Evolutionary conservation across 2,329 filamentous ascomycete species (phyloP).

Genomic region (Fusarium napiforme): DNA sequence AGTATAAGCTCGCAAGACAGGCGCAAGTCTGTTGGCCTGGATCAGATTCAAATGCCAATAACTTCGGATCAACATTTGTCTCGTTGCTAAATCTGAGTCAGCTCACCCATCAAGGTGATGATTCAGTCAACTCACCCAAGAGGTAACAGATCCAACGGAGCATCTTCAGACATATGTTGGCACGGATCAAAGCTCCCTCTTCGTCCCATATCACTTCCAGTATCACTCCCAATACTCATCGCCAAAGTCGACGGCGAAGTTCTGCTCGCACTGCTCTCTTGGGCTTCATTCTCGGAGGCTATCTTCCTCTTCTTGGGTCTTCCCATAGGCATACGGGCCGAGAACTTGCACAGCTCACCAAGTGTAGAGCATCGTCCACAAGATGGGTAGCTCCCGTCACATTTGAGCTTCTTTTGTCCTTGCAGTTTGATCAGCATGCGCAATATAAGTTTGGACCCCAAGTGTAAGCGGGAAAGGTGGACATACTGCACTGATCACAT

Average conservation of each 20-base stretch:
- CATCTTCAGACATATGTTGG: conserved; percentile 23
- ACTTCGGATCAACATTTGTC: conserved; percentile 26
- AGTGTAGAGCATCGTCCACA: conserved; percentile 34
- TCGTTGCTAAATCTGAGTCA: conserved; percentile 34
- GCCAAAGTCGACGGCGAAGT: conserved; percentile 17
- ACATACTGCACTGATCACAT: conserved; percentile 43
- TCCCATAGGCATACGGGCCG: conserved; percentile 41
- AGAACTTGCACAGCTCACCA: conserved; percentile 36
- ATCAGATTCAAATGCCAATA: conserved; percentile 11
- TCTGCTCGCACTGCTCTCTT: conserved; percentile 13
- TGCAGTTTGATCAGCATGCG: conserved; percentile 11
- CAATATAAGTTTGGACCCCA: neutral
- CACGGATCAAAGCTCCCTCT: conserved; percentile 22
- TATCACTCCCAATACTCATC: conserved; percentile 12
- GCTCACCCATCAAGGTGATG: neutral
- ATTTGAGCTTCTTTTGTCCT: conserved; percentile 46
- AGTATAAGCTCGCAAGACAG: conserved; percentile 40
- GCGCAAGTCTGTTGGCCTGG: conserved; percentile 33
- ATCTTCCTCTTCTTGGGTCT: conserved; percentile 43
- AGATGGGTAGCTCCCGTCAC: conserved; percentile 38
- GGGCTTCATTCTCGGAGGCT: conserved; percentile 2
- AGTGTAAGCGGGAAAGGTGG: conserved; percentile 6
- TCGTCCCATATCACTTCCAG: conserved; percentile 11
- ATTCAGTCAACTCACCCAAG: conserved; percentile 23
- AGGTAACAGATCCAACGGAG: conserved; percentile 1